A percentile compares a stretch with the other conserved stretches of the same genome.
Conservation (phyloP, 139 green algal species). For the Diplosphaera chodatii region DNA sequence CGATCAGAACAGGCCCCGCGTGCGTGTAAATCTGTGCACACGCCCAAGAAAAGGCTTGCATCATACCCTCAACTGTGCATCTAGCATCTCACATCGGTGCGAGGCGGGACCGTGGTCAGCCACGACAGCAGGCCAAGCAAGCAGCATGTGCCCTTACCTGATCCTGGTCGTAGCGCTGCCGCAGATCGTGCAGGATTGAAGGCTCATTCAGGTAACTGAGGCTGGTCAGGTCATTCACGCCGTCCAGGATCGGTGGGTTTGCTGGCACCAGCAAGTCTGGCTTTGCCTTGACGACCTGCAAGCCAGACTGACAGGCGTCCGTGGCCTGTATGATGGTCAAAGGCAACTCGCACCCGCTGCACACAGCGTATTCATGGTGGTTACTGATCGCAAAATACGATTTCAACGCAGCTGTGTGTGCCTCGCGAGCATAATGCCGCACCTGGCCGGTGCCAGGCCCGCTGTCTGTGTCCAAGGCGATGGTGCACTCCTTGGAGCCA, state of each 20-base stretch:
- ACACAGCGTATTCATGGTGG: too few relatives aligned
- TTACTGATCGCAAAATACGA: too few relatives aligned
- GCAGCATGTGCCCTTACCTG: too few relatives aligned
- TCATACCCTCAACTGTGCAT: too few relatives aligned
- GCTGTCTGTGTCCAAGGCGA: constrained; percentile 10
- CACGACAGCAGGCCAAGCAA: too few relatives aligned
- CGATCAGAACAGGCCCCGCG: constrained; percentile 79
- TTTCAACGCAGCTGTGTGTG: too few relatives aligned
- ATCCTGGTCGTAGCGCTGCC: constrained; percentile 22
- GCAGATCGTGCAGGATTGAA: constrained; percentile 73
- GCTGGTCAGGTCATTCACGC: constrained; percentile 70
- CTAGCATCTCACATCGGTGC: too few relatives aligned
- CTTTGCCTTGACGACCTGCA: constrained; percentile 7
- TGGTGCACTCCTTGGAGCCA: constrained; percentile 6
- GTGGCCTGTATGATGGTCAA: too few relatives aligned
- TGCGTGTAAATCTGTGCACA: constrained; percentile 81
- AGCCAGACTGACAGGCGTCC: background rate
- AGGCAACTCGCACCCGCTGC: too few relatives aligned
- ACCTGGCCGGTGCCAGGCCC: constrained; percentile 4
- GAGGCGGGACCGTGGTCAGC: too few relatives aligned
- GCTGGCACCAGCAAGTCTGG: constrained; percentile 22
- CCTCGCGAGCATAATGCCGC: too few relatives aligned
- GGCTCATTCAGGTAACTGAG: constrained; percentile 86
- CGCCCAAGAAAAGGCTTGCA: too few relatives aligned
- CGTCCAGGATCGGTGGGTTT: constrained; percentile 33